Percentiles rank a stretch among this genome's conserved stretches.
Evolutionary conservation across 2,329 filamentous ascomycete genomes (phyloP).

Genomic region (Xylariaceae sp.): DNA sequence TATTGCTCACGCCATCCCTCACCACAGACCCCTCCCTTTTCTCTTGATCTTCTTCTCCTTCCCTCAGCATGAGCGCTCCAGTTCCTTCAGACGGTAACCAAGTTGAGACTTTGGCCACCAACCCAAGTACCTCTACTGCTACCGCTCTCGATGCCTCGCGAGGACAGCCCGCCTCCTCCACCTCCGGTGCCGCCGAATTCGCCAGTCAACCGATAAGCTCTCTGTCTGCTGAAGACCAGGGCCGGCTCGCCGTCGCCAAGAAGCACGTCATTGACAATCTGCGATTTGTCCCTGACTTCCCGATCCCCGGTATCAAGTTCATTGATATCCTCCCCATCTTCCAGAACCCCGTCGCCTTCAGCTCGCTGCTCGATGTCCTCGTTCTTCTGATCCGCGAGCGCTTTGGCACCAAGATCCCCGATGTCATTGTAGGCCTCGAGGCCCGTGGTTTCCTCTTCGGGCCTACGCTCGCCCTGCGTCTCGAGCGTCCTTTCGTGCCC

Average conservation of each 20-base stretch:
- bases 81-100: conserved; percentile 33
- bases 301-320: conserved; percentile 86
- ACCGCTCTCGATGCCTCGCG: conserved; percentile 53
- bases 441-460: conserved; percentile 95
- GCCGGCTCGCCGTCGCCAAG: conserved; percentile 30
- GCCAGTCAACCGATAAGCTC: conserved; percentile 59
- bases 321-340: conserved; percentile 98
- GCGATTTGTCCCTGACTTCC: conserved; percentile 87
- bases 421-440: conserved; percentile 90
- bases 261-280: conserved; percentile 61
- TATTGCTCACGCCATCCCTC: conserved; percentile 29
- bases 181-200: conserved; percentile 60
- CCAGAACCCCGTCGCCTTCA: conserved; percentile 67
- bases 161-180: conserved; percentile 58
- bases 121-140: conserved; percentile 30
- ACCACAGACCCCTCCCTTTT: conserved; percentile 27
- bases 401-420: conserved; percentile 60
- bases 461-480: conserved; percentile 74
- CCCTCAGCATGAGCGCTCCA: conserved; percentile 36
- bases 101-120: conserved; percentile 34
- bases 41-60: conserved; percentile 25
- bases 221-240: conserved; percentile 27
- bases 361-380: conserved; percentile 73
- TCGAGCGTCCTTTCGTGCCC: conserved; percentile 84
- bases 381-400: conserved; percentile 71